Conservation (phyloP, 192 early-diverging fungal species). For the Linnemannia hyalina region DNA sequence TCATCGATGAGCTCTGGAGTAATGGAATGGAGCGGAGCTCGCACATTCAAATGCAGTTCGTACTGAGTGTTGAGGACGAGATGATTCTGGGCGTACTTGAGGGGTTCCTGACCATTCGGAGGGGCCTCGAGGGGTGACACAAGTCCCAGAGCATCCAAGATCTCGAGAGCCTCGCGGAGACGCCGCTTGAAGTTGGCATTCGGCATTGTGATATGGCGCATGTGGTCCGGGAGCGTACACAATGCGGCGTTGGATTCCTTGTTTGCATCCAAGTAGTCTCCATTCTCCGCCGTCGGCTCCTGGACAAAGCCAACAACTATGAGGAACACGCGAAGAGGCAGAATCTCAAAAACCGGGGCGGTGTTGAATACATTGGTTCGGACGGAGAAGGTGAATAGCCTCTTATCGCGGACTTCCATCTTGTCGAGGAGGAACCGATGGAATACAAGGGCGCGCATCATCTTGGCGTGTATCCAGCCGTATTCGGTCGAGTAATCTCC, state of each 20-base stretch:
- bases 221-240: constrained; percentile 9
- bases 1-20: constrained; percentile 21
- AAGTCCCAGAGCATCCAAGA: constrained; percentile 47
- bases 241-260: constrained; percentile 18
- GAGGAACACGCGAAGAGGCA: constrained; percentile 53
- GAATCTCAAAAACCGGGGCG: constrained; percentile 33
- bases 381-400: constrained; percentile 7
- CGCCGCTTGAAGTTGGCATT: constrained; percentile 36
- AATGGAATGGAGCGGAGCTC: constrained; percentile 28
- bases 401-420: constrained; percentile 17
- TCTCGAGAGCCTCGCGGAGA: constrained; percentile 36
- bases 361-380: constrained; percentile 32
- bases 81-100: constrained; percentile 27
- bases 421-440: constrained; percentile 56
- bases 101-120: background rate
- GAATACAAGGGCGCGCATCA: constrained; percentile 60
- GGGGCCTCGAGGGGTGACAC: constrained; percentile 20
- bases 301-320: constrained; percentile 42
- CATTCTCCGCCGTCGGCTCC: constrained; percentile 11
- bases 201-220: constrained; percentile 3
- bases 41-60: constrained; percentile 21
- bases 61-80: constrained; percentile 52
- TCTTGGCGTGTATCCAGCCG: constrained; percentile 60
- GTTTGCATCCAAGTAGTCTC: constrained; percentile 12
- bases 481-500: constrained; percentile 33